Evolutionary conservation across 305 asterid species (phyloP).

Genomic region (Andrographis paniculata): DNA sequence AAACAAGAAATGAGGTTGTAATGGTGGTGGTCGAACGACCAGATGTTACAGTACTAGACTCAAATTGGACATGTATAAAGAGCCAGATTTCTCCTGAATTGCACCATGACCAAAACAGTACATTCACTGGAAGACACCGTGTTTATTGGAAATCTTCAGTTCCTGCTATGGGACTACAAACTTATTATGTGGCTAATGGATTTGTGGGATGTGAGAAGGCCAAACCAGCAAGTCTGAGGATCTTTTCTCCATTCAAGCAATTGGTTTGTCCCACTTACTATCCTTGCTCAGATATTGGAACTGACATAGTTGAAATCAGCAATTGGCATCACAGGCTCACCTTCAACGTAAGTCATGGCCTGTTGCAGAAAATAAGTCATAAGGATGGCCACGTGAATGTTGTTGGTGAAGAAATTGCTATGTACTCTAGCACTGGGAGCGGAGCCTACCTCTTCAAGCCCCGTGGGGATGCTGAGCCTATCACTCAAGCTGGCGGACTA

Average conservation of each 20-base stretch:
- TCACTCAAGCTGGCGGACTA: slow-evolving; percentile 45
- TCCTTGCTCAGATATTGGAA: slow-evolving; percentile 58
- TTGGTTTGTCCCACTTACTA: slow-evolving; percentile 67
- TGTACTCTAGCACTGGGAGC: slow-evolving; percentile 82
- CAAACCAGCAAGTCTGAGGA: slow-evolving; percentile 54
- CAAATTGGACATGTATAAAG: slow-evolving; percentile 95
- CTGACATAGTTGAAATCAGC: slow-evolving; percentile 49
- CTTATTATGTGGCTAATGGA: slow-evolving; percentile 90
- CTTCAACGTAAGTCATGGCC: slow-evolving; percentile 49
- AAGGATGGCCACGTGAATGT: slow-evolving; percentile 43
- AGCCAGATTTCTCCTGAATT: slow-evolving; percentile 94
- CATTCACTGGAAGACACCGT: slow-evolving; percentile 80
- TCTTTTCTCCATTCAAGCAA: slow-evolving; percentile 31
- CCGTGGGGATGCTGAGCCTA: slow-evolving; percentile 66
- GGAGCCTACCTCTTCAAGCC: slow-evolving; percentile 95
- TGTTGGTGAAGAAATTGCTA: slow-evolving; percentile 66
- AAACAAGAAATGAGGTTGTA: slow-evolving; percentile 72
- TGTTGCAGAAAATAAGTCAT: slow-evolving; percentile 53
- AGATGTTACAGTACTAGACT: slow-evolving; percentile 83
- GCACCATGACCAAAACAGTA: slow-evolving; percentile 32
- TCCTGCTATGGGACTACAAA: slow-evolving; percentile 90
- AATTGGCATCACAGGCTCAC: slow-evolving; percentile 57
- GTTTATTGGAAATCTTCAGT: slow-evolving; percentile 87
- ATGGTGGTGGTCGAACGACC: slow-evolving; percentile 85
- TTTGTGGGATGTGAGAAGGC: slow-evolving; percentile 98